phyloP scores from a whole-genome alignment of 768 basidiomycete genomes.

The Mycena leptocephala region DNA sequence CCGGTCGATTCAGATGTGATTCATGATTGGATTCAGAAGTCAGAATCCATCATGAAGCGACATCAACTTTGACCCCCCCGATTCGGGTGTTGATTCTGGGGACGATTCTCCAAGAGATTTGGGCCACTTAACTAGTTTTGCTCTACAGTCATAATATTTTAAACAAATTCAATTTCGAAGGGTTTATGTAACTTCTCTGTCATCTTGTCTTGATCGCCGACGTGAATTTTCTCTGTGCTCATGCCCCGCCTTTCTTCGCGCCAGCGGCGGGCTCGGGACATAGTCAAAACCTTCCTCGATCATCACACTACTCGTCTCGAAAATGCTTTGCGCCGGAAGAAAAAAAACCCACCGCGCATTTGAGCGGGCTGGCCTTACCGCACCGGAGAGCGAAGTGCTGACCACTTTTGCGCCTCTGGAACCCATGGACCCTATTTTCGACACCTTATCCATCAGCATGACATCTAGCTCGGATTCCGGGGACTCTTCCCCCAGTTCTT shows the following conservation, averaged over 20 bases:
- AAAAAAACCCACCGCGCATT: neutral
- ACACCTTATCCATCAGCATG: neutral
- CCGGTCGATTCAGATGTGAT: too few species aligned
- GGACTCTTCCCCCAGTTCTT: too few species aligned
- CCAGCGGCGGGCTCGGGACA: neutral
- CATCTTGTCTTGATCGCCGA: too few species aligned
- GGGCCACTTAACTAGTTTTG: too few species aligned
- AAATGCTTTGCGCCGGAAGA: neutral
- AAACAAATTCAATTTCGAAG: too few species aligned
- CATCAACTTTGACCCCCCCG: too few species aligned
- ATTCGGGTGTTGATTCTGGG: too few species aligned
- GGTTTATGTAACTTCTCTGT: too few species aligned
- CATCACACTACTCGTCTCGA: neutral
- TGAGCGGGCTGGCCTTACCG: neutral
- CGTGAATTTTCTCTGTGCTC: neutral
- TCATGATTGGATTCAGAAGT: too few species aligned
- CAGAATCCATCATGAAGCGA: too few species aligned
- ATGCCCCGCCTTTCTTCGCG: conserved; percentile 3
- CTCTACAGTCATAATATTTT: too few species aligned
- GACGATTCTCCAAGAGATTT: too few species aligned
- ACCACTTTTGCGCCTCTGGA: neutral
- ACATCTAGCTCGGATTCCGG: neutral
- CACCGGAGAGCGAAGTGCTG: neutral
- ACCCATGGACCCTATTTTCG: neutral
- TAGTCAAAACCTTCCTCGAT: neutral